phyloP scores from a whole-genome alignment of 2,329 filamentous ascomycete species.

The Neopestalotiopsis rosae region DNA sequence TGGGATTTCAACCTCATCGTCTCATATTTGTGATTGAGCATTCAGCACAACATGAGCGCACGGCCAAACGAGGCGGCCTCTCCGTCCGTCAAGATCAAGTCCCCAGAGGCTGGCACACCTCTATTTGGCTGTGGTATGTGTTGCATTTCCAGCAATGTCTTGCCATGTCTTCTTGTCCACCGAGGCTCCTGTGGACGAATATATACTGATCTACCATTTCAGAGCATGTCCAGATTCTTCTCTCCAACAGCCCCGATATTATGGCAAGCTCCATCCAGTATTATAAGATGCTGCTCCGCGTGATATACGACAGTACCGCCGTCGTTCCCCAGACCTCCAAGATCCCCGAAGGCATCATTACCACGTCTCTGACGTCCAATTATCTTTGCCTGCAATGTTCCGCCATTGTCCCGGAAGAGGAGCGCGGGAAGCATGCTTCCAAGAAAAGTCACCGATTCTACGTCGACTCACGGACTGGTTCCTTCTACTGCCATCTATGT shows the following conservation, averaged over 20 bases:
- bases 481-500: constrained; percentile 81
- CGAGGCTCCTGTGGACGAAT: background rate
- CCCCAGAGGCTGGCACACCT: constrained; percentile 61
- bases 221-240: constrained; percentile 74
- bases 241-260: constrained; percentile 65
- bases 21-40: background rate
- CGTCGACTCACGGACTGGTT: constrained; percentile 77
- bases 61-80: constrained; percentile 38
- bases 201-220: constrained; percentile 15
- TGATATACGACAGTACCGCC: constrained; percentile 71
- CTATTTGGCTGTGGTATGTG: constrained; percentile 68
- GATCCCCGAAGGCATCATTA: constrained; percentile 57
- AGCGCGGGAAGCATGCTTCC: constrained; percentile 69
- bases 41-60: constrained; percentile 33
- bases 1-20: too few relatives aligned
- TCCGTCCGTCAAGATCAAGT: constrained; percentile 62
- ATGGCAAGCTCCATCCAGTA: constrained; percentile 73
- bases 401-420: constrained; percentile 68
- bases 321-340: constrained; percentile 71
- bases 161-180: background rate
- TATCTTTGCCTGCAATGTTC: constrained; percentile 78
- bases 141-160: background rate
- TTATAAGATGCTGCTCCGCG: constrained; percentile 74
- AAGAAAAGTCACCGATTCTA: constrained; percentile 77
- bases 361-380: constrained; percentile 69